Conservation (phyloP, 257 asterid genomes). For the Linderniella brevidens region DNA sequence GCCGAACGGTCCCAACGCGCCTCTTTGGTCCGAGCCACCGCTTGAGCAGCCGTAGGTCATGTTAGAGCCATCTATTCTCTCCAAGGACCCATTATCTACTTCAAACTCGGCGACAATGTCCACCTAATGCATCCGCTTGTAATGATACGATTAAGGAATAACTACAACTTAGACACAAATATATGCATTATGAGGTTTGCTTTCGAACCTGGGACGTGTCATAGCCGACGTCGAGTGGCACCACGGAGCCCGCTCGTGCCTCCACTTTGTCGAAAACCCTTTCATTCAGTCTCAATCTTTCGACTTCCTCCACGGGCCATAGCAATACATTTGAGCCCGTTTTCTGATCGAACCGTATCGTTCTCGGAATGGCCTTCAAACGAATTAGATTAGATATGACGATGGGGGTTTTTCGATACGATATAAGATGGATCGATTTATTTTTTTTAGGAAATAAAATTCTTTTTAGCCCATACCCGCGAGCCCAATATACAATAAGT, state of each 20-base stretch:
- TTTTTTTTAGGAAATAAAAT: too few species aligned
- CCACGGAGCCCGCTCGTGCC: slow-evolving; percentile 57
- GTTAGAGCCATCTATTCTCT: slow-evolving; percentile 11
- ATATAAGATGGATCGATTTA: too few species aligned
- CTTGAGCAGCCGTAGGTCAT: slow-evolving; percentile 30
- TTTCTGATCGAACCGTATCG: slow-evolving; percentile 21
- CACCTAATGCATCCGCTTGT: slow-evolving; percentile 12
- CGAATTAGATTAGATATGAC: too few species aligned
- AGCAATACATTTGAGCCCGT: slow-evolving; percentile 28
- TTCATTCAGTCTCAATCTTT: slow-evolving; percentile 37
- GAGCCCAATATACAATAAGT: too few species aligned
- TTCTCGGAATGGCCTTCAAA: slow-evolving; percentile 22
- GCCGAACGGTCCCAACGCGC: slow-evolving; percentile 72
- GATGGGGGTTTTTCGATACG: too few species aligned
- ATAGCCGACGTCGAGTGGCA: slow-evolving; percentile 31
- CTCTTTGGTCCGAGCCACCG: slow-evolving; percentile 54
- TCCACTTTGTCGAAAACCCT: slow-evolving; percentile 20
- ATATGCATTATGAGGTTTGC: too few species aligned
- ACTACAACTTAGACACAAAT: too few species aligned
- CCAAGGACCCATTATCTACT: slow-evolving; percentile 16
- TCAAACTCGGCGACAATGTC: slow-evolving; percentile 56
- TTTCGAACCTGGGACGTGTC: background rate
- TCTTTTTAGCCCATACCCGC: too few species aligned
- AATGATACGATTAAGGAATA: too few species aligned
- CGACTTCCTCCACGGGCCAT: slow-evolving; percentile 49